Evolutionary conservation across 2,329 filamentous ascomycete genomes (phyloP).

Genomic region (Graphilbum fragrans): DNA sequence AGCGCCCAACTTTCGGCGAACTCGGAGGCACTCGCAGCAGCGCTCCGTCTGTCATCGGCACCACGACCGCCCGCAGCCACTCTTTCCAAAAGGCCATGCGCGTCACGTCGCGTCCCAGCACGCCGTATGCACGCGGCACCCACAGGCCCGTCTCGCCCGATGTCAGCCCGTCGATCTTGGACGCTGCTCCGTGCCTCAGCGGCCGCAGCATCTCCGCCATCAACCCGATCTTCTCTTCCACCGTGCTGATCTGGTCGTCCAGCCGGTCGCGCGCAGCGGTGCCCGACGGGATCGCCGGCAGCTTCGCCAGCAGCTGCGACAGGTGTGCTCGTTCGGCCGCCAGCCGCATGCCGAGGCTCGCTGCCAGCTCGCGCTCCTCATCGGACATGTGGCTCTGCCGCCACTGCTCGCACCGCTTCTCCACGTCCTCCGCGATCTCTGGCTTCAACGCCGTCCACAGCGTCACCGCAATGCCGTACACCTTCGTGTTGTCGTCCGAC

Average conservation of each 20-base stretch:
- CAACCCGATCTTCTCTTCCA: constrained; percentile 91
- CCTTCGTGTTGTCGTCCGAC: constrained; percentile 76
- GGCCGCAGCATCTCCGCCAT: constrained; percentile 95
- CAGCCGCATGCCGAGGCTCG: constrained; percentile 78
- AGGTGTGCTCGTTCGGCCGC: constrained; percentile 81
- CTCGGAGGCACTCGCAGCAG: constrained; percentile 74
- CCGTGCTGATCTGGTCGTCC: constrained; percentile 87
- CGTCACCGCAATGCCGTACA: constrained; percentile 84
- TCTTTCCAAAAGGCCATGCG: constrained; percentile 96
- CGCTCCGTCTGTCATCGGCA: constrained; percentile 86
- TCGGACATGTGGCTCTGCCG: constrained; percentile 79
- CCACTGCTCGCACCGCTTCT: constrained; percentile 73
- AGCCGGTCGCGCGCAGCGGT: constrained; percentile 70
- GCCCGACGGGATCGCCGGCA: constrained; percentile 71
- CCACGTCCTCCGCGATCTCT: constrained; percentile 71
- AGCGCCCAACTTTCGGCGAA: constrained; percentile 82
- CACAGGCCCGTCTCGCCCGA: constrained; percentile 92
- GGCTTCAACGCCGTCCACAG: constrained; percentile 83
- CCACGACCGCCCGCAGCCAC: constrained; percentile 86
- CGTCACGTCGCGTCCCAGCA: constrained; percentile 72
- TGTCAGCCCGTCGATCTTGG: constrained; percentile 93
- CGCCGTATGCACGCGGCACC: constrained; percentile 87
- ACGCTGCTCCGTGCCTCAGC: constrained; percentile 83
- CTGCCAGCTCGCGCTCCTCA: constrained; percentile 82
- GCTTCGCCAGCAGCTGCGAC: constrained; percentile 71